These are phyloP conservation scores for Aquilaria sinensis DNA, from an alignment of 345 rosid genomes.

Conservation along the genomic window DNA sequence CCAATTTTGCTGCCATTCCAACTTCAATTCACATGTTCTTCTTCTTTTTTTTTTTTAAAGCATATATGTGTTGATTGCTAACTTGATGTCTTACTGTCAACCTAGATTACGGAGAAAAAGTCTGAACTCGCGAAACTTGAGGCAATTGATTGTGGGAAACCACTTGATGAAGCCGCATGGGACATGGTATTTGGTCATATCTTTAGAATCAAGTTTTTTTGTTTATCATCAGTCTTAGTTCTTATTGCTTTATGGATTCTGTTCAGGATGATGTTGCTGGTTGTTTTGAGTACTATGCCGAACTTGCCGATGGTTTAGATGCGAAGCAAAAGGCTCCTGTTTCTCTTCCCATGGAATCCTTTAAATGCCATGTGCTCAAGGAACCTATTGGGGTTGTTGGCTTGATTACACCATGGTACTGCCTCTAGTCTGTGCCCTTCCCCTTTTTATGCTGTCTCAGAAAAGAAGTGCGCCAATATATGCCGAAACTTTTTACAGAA, in stretches of 20 bases:
- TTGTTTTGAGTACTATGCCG: constrained; percentile 94
- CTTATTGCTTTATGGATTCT: constrained; percentile 22
- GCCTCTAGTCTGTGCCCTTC: constrained; percentile 8
- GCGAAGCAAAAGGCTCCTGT: constrained; percentile 82
- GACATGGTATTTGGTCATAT: constrained; percentile 56
- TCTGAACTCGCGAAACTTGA: constrained; percentile 75
- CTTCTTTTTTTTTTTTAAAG: neutral
- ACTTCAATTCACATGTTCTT: neutral
- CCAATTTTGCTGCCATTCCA: neutral
- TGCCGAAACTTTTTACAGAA: too few species aligned
- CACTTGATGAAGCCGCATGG: constrained; percentile 88
- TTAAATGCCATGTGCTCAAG: constrained; percentile 67
- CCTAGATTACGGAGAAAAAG: constrained; percentile 80
- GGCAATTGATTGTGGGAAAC: constrained; percentile 88
- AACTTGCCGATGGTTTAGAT: constrained; percentile 92
- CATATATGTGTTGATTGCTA: neutral
- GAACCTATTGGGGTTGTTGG: constrained; percentile 98
- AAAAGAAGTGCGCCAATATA: too few species aligned
- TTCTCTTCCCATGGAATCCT: constrained; percentile 77
- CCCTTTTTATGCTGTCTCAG: too few species aligned
- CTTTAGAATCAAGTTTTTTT: neutral
- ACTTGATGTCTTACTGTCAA: constrained; percentile 3
- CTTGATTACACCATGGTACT: constrained; percentile 92
- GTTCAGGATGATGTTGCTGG: constrained; percentile 94
- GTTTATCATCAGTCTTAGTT: constrained; percentile 3